Base-by-base conservation (phyloP, 1,284 basidiomycete species). In the Rhodotorula sp. region DNA sequence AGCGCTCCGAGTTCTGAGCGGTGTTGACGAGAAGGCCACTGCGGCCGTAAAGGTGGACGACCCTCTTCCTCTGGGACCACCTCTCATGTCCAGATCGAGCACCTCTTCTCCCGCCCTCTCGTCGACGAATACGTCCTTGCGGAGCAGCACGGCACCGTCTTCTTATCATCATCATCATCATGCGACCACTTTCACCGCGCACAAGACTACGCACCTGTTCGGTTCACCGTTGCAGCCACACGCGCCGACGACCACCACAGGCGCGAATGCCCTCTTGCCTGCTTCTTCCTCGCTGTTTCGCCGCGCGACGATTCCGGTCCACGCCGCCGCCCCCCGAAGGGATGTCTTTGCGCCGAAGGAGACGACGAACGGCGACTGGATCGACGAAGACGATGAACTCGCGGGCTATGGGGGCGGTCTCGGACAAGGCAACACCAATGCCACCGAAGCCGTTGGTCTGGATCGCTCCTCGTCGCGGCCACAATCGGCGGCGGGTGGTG, bases 341-440 rank as follows among this genome's bases (percentile, higher is more conserved):
- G 81, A 84, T 73, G 83, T 84, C 1, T 84, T 84, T 74, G 80
- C 82, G 23, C 80, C 80, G 60, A 77, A 65, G 38, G 57, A 21
- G 60, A 62, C 10, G 75, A 71, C 5, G 68, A 66, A 19, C 77
- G 81, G 80, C 16, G 81, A 82, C n/a, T 82, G 82, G 83, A 78
- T 81, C 34, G 81, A 81, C 64, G 83, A 83, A 45, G 81, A 82
- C 31, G 81, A 82, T 21, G 80, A 80, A 16, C 57, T 72, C 10
- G 65, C 55, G 0, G 66, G 70, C 16, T 68, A 67, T 50, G 66
- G 66, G 3, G 69, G 71, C 10, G 73, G 70, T 21, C 54, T 72
- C 12, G 70, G 71, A 2, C 73, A 72, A 38, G 56, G 56, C 60
- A 31, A 55, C 15, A 55, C 54, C 5, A 18, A n/a, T 6, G n/a